A percentile compares a stretch with the other conserved stretches of the same genome.
Conservation (phyloP, 1,139 yeast species). For the Debaryomyces sp. region DNA sequence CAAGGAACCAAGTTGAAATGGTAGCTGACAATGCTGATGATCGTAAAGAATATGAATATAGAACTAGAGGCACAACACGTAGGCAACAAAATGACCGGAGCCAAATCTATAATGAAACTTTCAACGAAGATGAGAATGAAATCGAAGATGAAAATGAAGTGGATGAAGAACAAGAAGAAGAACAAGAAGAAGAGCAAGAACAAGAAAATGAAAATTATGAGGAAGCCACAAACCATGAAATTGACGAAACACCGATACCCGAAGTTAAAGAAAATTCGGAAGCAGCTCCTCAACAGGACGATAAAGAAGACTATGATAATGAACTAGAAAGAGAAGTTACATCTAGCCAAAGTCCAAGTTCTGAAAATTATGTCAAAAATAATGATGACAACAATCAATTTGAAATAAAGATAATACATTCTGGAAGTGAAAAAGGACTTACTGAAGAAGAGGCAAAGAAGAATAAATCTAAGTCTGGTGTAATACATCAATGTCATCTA, state of each 20-base stretch:
- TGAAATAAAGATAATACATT: slow-evolving; percentile 5
- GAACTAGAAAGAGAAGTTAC: slow-evolving; percentile 4
- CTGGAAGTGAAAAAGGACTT: slow-evolving; percentile 10
- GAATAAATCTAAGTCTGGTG: slow-evolving; percentile 30
- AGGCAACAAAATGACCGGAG: not conserved
- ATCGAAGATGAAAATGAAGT: not conserved
- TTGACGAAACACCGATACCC: slow-evolving; percentile 9
- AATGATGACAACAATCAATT: not conserved
- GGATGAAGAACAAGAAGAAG: slow-evolving; percentile 4
- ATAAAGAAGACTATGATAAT: slow-evolving; percentile 10
- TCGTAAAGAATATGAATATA: not conserved
- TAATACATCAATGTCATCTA: slow-evolving; percentile 48
- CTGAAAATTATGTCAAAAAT: not conserved
- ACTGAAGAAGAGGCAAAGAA: slow-evolving; percentile 15
- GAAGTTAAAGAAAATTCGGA: not conserved
- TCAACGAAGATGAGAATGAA: not conserved
- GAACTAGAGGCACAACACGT: not conserved
- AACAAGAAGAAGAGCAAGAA: slow-evolving; percentile 7
- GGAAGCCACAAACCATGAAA: slow-evolving; percentile 14
- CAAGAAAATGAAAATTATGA: slow-evolving; percentile 11
- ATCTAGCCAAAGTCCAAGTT: slow-evolving; percentile 1
- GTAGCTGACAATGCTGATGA: not conserved
- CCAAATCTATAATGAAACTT: not conserved
- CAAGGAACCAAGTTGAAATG: slow-evolving; percentile 2
- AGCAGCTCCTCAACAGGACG: not conserved